Conservation (phyloP, 208 protist genomes). For the Porcisia deanei region DNA sequence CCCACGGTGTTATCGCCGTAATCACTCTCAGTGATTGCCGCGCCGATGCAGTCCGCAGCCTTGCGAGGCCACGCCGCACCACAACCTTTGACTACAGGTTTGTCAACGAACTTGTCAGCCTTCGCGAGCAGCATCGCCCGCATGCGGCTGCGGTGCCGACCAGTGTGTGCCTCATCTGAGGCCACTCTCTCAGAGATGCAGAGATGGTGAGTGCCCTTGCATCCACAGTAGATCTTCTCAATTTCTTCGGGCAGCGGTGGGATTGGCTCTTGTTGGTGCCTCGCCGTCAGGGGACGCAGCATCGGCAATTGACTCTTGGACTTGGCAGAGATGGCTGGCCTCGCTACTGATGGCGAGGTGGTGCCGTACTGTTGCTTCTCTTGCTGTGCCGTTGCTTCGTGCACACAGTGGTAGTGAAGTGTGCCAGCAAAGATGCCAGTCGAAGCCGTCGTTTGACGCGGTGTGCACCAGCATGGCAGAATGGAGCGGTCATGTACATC, state of each 20-base stretch:
- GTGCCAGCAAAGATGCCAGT: slow-evolving; percentile 47
- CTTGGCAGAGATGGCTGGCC: background rate
- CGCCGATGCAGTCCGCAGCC: background rate
- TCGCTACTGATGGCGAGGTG: slow-evolving; percentile 9
- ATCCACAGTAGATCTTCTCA: slow-evolving; percentile 48
- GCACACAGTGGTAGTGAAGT: slow-evolving; percentile 87
- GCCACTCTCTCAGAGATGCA: slow-evolving; percentile 37
- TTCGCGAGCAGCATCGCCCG: slow-evolving; percentile 13
- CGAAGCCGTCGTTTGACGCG: slow-evolving; percentile 40
- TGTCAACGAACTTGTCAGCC: background rate
- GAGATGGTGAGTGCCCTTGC: slow-evolving; percentile 66
- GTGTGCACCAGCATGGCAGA: slow-evolving; percentile 83
- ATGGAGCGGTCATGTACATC: slow-evolving; percentile 33
- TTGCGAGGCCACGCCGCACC: background rate
- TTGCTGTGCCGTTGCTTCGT: slow-evolving; percentile 31
- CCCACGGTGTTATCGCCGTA: background rate
- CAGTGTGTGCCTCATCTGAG: background rate
- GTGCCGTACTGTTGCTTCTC: slow-evolving; percentile 8
- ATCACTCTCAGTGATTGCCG: background rate
- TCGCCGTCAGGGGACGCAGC: background rate
- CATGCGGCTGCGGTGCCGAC: slow-evolving; percentile 14
- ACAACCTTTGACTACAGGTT: background rate
- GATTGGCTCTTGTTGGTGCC: background rate
- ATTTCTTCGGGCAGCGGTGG: background rate
- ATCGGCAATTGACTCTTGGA: slow-evolving; percentile 1